phyloP scores from a whole-genome alignment of 2,329 filamentous ascomycete genomes.

The Pseudocercospora fuligena region DNA sequence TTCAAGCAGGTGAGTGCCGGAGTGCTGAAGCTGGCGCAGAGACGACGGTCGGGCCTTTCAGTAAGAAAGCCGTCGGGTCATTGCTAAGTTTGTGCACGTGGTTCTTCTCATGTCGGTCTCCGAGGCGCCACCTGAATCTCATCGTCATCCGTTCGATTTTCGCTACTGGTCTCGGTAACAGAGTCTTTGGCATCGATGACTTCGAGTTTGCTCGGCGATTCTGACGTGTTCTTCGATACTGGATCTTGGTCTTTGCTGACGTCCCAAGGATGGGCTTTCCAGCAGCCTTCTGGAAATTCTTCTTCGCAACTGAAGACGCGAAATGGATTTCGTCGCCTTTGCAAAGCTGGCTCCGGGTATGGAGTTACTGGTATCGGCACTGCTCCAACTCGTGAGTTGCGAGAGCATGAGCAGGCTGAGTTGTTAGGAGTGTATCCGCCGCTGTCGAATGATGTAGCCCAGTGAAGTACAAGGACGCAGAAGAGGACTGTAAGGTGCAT shows the following conservation, averaged over 20 bases:
- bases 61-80: not conserved
- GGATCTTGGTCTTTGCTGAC: not conserved
- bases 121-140: not conserved
- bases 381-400: not conserved
- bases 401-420: conserved; percentile 14
- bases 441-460: conserved; percentile 23
- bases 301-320: conserved; percentile 16
- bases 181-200: not conserved
- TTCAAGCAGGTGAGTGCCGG: not conserved
- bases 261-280: conserved; percentile 23
- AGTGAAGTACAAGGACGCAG: conserved; percentile 25
- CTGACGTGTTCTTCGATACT: not conserved
- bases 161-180: not conserved
- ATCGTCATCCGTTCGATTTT: not conserved
- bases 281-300: conserved; percentile 25
- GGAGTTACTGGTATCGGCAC: not conserved
- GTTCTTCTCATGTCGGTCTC: not conserved
- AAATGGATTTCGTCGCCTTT: conserved; percentile 13
- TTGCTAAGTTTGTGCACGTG: not conserved
- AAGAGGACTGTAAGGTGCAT: conserved; percentile 16
- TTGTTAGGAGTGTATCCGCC: conserved; percentile 8
- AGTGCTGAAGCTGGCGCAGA: not conserved
- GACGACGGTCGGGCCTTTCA: not conserved
- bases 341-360: conserved; percentile 4
- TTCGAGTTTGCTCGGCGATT: not conserved